Evolutionary conservation across 345 rosid species (phyloP).

Genomic region (Eucalyptus victrix): DNA sequence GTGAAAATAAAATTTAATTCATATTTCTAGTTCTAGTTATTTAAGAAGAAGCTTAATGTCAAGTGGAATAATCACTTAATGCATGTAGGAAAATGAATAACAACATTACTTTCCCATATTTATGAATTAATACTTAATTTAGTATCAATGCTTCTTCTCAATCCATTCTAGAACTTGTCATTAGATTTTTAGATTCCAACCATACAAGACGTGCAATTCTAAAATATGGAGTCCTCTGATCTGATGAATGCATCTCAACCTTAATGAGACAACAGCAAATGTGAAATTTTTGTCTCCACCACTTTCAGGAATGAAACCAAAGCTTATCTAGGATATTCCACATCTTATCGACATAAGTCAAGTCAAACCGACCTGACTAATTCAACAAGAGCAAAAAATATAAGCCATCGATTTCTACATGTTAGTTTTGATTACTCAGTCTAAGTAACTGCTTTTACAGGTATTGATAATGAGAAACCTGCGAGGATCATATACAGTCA

Average conservation of each 20-base stretch:
- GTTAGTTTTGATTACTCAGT: neutral
- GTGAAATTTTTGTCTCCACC: neutral
- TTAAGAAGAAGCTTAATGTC: neutral
- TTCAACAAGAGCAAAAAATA: neutral
- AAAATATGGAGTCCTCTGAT: neutral
- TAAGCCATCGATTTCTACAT: neutral
- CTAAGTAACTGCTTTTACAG: neutral
- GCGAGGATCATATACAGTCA: slow-evolving; percentile 68
- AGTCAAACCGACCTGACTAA: neutral
- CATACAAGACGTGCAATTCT: neutral
- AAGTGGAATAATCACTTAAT: neutral
- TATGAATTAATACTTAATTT: neutral
- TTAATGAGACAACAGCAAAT: neutral
- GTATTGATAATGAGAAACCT: slow-evolving; percentile 18
- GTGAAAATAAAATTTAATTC: neutral
- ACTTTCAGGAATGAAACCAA: neutral
- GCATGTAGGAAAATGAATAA: neutral
- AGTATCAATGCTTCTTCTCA: neutral
- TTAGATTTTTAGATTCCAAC: neutral
- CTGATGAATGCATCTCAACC: neutral
- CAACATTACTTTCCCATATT: neutral
- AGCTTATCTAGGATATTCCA: neutral
- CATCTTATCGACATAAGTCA: neutral
- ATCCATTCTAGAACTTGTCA: neutral
- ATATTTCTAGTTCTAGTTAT: neutral